These are phyloP conservation scores for Trametopsis cervina DNA, from an alignment of 768 basidiomycete species.

Conservation along the genomic window DNA sequence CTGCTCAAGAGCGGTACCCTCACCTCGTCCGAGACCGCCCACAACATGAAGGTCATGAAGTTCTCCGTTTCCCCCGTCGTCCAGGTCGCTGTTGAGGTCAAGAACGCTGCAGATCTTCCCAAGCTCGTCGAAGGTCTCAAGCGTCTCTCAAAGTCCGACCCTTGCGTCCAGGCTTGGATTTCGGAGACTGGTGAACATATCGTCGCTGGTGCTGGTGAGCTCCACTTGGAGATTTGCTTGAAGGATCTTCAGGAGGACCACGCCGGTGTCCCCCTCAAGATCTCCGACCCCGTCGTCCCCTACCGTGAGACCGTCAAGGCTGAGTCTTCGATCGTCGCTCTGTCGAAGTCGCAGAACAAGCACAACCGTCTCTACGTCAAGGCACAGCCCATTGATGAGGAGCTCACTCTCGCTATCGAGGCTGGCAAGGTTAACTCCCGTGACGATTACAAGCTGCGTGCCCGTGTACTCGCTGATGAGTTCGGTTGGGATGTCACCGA, in stretches of 20 bases:
- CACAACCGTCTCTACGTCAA: conserved; percentile 97
- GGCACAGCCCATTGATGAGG: conserved; percentile 90
- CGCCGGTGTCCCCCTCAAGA: conserved; percentile 97
- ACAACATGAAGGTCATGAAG: conserved; percentile 99
- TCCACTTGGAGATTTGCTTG: conserved; percentile 99
- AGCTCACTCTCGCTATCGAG: conserved; percentile 91
- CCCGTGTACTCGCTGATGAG: conserved; percentile 93
- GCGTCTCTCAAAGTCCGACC: conserved; percentile 99
- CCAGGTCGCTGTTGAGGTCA: conserved; percentile 98
- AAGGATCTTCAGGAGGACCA: conserved; percentile 99
- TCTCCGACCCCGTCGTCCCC: conserved; percentile 94
- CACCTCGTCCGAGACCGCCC: conserved; percentile 95
- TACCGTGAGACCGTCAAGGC: conserved; percentile 97
- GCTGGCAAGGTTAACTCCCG: conserved; percentile 76
- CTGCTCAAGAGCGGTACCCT: conserved; percentile 98
- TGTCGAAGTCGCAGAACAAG: conserved; percentile 99
- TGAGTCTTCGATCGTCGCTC: conserved; percentile 91
- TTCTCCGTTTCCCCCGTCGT: conserved; percentile 99
- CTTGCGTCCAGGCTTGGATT: conserved; percentile 97
- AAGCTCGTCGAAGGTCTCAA: conserved; percentile 99
- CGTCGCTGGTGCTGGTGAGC: conserved; percentile 97
- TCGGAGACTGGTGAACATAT: conserved; percentile 93
- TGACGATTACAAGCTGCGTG: conserved; percentile 97
- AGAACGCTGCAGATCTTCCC: conserved; percentile 98
- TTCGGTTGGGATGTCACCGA: conserved; percentile 99